Conservation (phyloP, 2,329 filamentous ascomycete genomes). For the Trichoderma atroviride region DNA sequence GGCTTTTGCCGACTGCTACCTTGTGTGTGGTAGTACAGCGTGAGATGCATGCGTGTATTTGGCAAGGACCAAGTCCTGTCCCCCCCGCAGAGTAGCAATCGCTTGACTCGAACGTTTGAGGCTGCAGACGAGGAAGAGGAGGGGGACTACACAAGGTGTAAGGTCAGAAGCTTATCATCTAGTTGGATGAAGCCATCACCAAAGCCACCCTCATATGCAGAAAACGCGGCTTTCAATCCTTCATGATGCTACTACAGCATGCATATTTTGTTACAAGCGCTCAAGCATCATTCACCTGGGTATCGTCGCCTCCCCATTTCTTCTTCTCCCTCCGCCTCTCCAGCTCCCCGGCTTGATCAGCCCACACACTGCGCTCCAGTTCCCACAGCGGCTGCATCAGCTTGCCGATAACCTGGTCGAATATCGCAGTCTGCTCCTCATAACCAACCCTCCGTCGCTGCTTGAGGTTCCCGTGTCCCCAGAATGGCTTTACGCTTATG, state of each 20-base stretch:
- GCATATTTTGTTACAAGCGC: not conserved
- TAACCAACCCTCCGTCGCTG: slow-evolving; percentile 48
- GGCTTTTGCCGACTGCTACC: slow-evolving; percentile 8
- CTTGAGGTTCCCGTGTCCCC: slow-evolving; percentile 26
- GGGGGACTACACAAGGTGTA: not conserved
- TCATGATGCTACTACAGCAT: not conserved
- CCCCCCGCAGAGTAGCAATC: not conserved
- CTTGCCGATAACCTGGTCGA: slow-evolving; percentile 49
- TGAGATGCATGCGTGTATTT: not conserved
- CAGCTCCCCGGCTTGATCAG: slow-evolving; percentile 18
- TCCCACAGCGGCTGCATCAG: slow-evolving; percentile 61
- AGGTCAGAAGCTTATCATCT: not conserved
- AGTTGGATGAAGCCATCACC: not conserved
- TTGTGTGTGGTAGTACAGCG: slow-evolving; percentile 8
- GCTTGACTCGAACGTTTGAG: not conserved
- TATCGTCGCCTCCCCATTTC: not conserved
- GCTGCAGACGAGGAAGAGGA: slow-evolving; percentile 5
- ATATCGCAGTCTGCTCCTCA: slow-evolving; percentile 6
- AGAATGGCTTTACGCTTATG: slow-evolving; percentile 4
- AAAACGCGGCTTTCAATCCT: not conserved
- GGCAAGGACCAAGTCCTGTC: not conserved
- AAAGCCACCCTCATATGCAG: not conserved
- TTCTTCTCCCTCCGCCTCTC: slow-evolving; percentile 3
- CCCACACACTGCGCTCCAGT: slow-evolving; percentile 75
- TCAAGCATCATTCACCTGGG: not conserved